A percentile compares a stretch with the other conserved stretches of the same genome.
Evolutionary conservation across 2,329 filamentous ascomycete genomes (phyloP).

Genomic region (Hypomyces perniciosus): DNA sequence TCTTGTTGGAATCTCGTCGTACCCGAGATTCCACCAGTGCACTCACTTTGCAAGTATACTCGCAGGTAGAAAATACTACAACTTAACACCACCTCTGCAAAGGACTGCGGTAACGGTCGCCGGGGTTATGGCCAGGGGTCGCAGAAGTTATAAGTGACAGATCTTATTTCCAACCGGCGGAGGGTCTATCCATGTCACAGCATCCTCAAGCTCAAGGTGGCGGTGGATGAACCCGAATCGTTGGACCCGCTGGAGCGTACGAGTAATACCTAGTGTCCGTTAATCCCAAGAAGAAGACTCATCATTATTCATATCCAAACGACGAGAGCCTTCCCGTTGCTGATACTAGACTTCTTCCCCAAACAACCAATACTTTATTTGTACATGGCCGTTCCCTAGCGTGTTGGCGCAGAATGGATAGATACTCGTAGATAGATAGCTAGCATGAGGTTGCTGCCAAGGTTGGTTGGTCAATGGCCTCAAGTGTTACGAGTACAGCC

Average conservation of each 20-base stretch:
- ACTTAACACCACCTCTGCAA: not conserved
- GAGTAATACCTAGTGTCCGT: not conserved
- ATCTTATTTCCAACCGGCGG: constrained; percentile 21
- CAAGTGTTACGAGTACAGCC: not conserved
- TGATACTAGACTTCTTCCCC: too few relatives aligned
- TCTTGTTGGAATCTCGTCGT: too few relatives aligned
- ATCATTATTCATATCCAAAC: not conserved
- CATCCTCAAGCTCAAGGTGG: constrained; percentile 8
- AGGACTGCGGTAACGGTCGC: constrained; percentile 8
- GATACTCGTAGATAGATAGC: too few relatives aligned
- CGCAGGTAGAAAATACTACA: constrained; percentile 6
- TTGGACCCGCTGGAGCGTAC: constrained; percentile 20
- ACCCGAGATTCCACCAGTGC: not conserved
- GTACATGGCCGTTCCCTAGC: not conserved
- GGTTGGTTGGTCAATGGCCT: too few relatives aligned
- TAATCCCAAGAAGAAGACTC: not conserved
- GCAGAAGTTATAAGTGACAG: constrained; percentile 20
- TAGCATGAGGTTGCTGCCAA: too few relatives aligned
- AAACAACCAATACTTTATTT: not conserved
- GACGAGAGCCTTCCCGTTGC: too few relatives aligned
- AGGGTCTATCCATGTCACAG: constrained; percentile 14
- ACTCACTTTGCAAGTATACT: constrained; percentile 4
- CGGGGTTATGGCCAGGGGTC: constrained; percentile 10
- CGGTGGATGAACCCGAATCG: constrained; percentile 24
- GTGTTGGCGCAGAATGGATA: too few relatives aligned